Conservation (phyloP, 345 rosid genomes). For the Bretschneidera sinensis region DNA sequence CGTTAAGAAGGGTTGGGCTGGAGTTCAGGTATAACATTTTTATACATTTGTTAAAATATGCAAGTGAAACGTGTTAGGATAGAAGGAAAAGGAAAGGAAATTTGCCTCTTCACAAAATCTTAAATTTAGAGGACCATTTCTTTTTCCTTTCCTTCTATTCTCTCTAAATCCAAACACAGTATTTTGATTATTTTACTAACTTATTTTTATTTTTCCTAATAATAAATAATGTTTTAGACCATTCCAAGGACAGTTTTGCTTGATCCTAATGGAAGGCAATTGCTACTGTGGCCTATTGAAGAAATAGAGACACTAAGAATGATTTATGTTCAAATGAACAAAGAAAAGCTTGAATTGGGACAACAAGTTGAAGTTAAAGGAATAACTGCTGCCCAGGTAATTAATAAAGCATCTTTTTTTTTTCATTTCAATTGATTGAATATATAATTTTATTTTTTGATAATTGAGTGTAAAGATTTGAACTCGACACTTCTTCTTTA, state of each 20-base stretch:
- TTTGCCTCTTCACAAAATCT: too few relatives aligned
- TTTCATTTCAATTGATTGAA: neutral
- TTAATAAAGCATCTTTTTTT: neutral
- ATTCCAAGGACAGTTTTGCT: constrained; percentile 72
- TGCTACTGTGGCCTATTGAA: constrained; percentile 69
- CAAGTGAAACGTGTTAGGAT: too few relatives aligned
- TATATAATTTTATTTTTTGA: neutral
- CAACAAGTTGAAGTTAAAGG: constrained; percentile 48
- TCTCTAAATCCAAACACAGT: too few relatives aligned
- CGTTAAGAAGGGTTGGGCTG: constrained; percentile 67
- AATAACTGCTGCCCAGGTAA: constrained; percentile 67
- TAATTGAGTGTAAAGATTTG: too few relatives aligned
- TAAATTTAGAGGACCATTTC: too few relatives aligned
- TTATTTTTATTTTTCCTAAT: too few relatives aligned
- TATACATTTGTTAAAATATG: too few relatives aligned
- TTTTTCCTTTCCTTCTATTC: too few relatives aligned
- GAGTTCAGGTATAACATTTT: constrained; percentile 57
- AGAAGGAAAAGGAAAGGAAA: too few relatives aligned
- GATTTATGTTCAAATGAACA: constrained; percentile 24
- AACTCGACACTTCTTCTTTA: too few relatives aligned
- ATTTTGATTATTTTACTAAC: too few relatives aligned
- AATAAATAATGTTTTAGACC: neutral
- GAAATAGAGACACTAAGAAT: constrained; percentile 53
- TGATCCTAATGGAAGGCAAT: constrained; percentile 48
- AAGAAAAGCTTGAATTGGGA: constrained; percentile 34